Conservation (phyloP, 495 filamentous ascomycete genomes). For the Saxophila tyrrhenica region DNA sequence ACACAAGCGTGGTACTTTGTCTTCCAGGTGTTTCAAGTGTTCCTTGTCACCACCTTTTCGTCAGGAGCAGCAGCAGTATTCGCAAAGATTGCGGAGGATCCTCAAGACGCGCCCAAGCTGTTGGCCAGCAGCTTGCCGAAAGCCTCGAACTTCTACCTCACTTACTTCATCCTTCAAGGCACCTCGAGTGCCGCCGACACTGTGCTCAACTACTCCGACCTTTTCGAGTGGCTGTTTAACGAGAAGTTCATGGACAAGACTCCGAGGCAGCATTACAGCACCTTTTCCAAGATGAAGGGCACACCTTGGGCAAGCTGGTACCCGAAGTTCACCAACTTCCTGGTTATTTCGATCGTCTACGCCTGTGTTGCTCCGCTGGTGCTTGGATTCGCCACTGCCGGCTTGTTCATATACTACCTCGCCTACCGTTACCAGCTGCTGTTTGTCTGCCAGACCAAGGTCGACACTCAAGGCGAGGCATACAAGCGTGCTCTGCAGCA, state of each 20-base stretch:
- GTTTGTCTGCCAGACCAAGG: slow-evolving; percentile 24
- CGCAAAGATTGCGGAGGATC: slow-evolving; percentile 21
- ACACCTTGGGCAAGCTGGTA: slow-evolving; percentile 27
- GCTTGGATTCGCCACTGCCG: slow-evolving; percentile 29
- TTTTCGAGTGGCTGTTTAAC: slow-evolving; percentile 23
- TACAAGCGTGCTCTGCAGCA: slow-evolving; percentile 32
- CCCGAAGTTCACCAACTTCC: slow-evolving; percentile 31
- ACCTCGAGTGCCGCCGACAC: slow-evolving; percentile 23
- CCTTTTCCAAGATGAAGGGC: slow-evolving; percentile 22
- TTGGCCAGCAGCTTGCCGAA: slow-evolving; percentile 27
- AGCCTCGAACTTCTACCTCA: slow-evolving; percentile 32
- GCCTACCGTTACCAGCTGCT: slow-evolving; percentile 31
- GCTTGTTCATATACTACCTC: slow-evolving; percentile 27
- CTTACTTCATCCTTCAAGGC: slow-evolving; percentile 32
- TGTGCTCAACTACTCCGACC: slow-evolving; percentile 25
- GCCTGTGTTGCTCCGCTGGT: slow-evolving; percentile 32
- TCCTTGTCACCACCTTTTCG: slow-evolving; percentile 28
- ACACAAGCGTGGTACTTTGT: slow-evolving; percentile 28
- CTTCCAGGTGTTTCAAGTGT: slow-evolving; percentile 33
- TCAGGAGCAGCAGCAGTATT: slow-evolving; percentile 27
- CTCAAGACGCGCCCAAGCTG: slow-evolving; percentile 19
- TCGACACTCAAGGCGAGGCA: slow-evolving; percentile 29
- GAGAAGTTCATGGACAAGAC: slow-evolving; percentile 27
- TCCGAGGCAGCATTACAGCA: slow-evolving; percentile 27
- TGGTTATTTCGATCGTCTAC: slow-evolving; percentile 32